These are phyloP conservation scores for Solanum rostratum DNA, from an alignment of 257 asterid species.

Conservation along the genomic window DNA sequence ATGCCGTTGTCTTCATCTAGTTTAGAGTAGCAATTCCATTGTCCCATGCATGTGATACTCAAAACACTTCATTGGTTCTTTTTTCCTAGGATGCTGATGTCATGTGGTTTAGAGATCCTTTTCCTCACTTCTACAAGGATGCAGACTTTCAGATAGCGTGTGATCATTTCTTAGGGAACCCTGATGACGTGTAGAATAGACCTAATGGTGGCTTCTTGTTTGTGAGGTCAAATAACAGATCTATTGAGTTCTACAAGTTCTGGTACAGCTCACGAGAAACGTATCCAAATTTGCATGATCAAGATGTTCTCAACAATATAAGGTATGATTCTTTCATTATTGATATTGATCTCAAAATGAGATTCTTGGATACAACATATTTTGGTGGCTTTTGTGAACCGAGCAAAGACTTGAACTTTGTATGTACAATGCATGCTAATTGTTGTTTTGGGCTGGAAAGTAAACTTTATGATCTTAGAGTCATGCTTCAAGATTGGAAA, in stretches of 20 bases:
- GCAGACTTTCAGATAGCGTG: slow-evolving; percentile 40
- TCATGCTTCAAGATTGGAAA: slow-evolving; percentile 44
- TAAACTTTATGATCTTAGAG: slow-evolving; percentile 40
- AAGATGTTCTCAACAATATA: slow-evolving; percentile 39
- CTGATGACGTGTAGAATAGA: slow-evolving; percentile 16
- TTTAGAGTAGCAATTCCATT: not conserved
- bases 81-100: slow-evolving; percentile 47
- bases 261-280: slow-evolving; percentile 29
- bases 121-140: slow-evolving; percentile 29
- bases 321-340: slow-evolving; percentile 20
- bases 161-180: slow-evolving; percentile 14
- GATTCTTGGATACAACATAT: slow-evolving; percentile 34
- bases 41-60: not conserved
- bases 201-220: slow-evolving; percentile 48
- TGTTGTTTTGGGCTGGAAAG: slow-evolving; percentile 49
- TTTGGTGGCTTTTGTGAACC: slow-evolving; percentile 58
- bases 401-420: slow-evolving; percentile 32
- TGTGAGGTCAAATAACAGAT: slow-evolving; percentile 26
- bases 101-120: slow-evolving; percentile 55
- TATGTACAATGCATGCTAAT: slow-evolving; percentile 61
- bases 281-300: slow-evolving; percentile 41
- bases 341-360: slow-evolving; percentile 31
- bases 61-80: not conserved
- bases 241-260: slow-evolving; percentile 37
- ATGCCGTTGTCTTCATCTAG: slow-evolving; percentile 25